These are phyloP conservation scores for Galerina sulciceps DNA, from an alignment of 768 basidiomycete species.

Conservation along the genomic window DNA sequence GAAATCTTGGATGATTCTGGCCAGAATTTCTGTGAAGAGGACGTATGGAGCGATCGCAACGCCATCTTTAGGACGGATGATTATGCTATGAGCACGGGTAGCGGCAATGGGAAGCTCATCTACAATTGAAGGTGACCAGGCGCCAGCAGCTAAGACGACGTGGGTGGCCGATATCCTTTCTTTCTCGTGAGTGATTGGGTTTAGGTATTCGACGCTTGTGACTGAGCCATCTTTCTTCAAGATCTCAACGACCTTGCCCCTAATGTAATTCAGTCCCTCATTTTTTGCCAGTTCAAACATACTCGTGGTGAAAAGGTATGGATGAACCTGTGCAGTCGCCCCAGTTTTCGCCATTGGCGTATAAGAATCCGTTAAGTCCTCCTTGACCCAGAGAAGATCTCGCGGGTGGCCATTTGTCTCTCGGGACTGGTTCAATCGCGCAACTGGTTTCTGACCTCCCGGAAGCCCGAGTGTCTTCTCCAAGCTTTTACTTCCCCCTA, in stretches of 20 bases:
- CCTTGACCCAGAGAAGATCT: constrained; percentile 57
- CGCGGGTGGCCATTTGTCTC: constrained; percentile 46
- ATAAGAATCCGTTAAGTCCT: constrained; percentile 65
- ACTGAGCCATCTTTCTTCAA: constrained; percentile 43
- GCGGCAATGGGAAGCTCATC: constrained; percentile 60
- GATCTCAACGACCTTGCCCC: constrained; percentile 51
- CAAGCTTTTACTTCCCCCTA: constrained; percentile 45
- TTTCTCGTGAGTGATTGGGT: constrained; percentile 25
- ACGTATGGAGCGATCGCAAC: constrained; percentile 71
- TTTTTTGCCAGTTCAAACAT: constrained; percentile 70
- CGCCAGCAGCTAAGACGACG: constrained; percentile 82
- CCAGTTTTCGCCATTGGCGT: constrained; percentile 56
- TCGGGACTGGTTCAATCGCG: constrained; percentile 20
- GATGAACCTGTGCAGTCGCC: constrained; percentile 81
- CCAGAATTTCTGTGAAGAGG: constrained; percentile 77
- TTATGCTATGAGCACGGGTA: constrained; percentile 76
- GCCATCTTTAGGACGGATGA: constrained; percentile 51
- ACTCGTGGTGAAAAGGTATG: constrained; percentile 71
- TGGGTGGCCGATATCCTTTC: constrained; percentile 61
- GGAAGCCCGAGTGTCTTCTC: constrained; percentile 59
- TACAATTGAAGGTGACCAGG: constrained; percentile 76
- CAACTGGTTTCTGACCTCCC: constrained; percentile 26
- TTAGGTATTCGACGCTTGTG: constrained; percentile 51
- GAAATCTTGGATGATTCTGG: constrained; percentile 26
- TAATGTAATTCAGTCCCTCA: constrained; percentile 52